Evolutionary conservation across 352 stramenopile species (phyloP).

Genomic region (Phytophthora cactorum): DNA sequence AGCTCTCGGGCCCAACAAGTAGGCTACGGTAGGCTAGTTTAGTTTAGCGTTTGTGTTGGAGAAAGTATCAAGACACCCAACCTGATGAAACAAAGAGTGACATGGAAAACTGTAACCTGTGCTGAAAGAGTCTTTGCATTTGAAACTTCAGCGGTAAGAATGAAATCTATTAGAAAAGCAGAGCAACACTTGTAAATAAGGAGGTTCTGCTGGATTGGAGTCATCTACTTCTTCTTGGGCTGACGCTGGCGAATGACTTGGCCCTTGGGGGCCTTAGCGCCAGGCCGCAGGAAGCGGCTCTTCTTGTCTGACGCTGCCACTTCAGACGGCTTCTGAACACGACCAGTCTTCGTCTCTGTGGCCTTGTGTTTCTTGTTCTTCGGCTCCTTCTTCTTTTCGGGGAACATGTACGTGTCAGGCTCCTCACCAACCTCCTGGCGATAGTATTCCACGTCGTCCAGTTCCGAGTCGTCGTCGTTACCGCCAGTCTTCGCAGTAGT

Average conservation of each 20-base stretch:
- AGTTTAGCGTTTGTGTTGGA: constrained; percentile 43
- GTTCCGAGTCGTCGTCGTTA: constrained; percentile 64
- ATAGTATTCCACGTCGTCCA: constrained; percentile 86
- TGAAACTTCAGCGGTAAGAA: not conserved
- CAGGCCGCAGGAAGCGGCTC: constrained; percentile 53
- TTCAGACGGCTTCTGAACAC: constrained; percentile 58
- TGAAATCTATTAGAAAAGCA: constrained; percentile 37
- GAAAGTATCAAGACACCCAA: constrained; percentile 43
- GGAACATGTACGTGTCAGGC: constrained; percentile 83
- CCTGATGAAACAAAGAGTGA: constrained; percentile 33
- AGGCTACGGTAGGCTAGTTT: constrained; percentile 42
- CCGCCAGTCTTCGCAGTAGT: constrained; percentile 34
- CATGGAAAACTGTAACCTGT: constrained; percentile 18
- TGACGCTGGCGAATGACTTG: constrained; percentile 66
- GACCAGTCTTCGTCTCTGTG: constrained; percentile 9
- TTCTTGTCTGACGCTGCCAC: constrained; percentile 75
- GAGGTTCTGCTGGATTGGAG: constrained; percentile 7
- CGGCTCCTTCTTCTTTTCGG: constrained; percentile 42
- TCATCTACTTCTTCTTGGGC: constrained; percentile 49
- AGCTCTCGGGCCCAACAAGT: constrained; percentile 32
- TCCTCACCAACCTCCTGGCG: constrained; percentile 84
- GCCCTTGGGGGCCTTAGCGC: constrained; percentile 52
- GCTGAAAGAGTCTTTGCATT: not conserved
- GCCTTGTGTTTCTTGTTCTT: constrained; percentile 58
- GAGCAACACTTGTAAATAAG: too few species aligned